Percentiles rank a stretch among this genome's conserved stretches.
Conservation (phyloP, 768 basidiomycete species). For the Leucosporidium scottii region DNA sequence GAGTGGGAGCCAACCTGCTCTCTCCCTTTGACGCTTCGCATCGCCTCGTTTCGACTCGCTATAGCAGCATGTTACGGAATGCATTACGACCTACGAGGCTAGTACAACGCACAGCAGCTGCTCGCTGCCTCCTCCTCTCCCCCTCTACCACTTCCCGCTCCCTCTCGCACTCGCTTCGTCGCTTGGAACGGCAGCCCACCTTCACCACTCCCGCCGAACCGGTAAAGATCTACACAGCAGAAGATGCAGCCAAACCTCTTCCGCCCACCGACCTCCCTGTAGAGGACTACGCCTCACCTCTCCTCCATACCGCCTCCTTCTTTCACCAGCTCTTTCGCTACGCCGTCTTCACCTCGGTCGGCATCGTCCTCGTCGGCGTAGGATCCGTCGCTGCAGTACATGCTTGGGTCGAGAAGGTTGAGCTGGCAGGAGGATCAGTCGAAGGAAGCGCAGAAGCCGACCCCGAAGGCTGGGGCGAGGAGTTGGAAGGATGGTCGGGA, state of each 20-base stretch:
- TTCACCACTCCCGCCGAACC: too few species aligned
- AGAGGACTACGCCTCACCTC: conserved; percentile 30
- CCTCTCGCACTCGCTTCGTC: too few species aligned
- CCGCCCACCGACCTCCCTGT: conserved; percentile 28
- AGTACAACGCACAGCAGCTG: too few species aligned
- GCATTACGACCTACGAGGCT: too few species aligned
- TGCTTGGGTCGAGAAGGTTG: conserved; percentile 30
- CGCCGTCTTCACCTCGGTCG: conserved; percentile 27
- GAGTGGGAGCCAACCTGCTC: too few species aligned
- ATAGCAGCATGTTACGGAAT: too few species aligned
- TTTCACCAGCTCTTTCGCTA: conserved; percentile 27
- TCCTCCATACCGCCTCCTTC: conserved; percentile 26
- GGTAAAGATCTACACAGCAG: too few species aligned
- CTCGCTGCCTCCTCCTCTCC: too few species aligned
- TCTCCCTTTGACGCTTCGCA: too few species aligned
- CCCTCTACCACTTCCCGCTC: too few species aligned
- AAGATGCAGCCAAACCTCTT: conserved; percentile 6
- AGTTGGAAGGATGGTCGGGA: conserved; percentile 28
- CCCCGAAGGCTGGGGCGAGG: conserved; percentile 20
- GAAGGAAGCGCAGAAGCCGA: not conserved
- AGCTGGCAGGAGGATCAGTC: not conserved
- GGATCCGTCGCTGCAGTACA: conserved; percentile 11
- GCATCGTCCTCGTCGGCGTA: conserved; percentile 12
- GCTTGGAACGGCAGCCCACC: too few species aligned
- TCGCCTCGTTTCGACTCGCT: too few species aligned